Conservation (phyloP, 2,329 filamentous ascomycete genomes). For the Huntiella abstrusa region DNA sequence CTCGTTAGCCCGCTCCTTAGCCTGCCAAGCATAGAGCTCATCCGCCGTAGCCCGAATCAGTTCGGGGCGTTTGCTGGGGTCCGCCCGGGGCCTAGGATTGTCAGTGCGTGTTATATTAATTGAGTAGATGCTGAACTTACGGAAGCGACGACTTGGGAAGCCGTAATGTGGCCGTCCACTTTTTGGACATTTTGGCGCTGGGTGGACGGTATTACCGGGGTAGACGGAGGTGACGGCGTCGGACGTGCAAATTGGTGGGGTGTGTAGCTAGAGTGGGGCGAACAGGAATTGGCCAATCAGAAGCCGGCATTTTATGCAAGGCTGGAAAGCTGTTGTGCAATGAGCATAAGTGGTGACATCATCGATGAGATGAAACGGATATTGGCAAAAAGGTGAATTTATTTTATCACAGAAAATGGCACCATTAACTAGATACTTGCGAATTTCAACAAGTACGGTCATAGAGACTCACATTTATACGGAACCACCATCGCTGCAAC, state of each 20-base stretch:
- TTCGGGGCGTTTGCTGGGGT: conserved; percentile 27
- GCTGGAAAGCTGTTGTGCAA: conserved; percentile 8
- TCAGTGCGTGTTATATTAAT: neutral
- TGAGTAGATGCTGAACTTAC: conserved; percentile 23
- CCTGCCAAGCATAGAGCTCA: conserved; percentile 80
- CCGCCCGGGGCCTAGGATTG: conserved; percentile 29
- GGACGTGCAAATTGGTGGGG: neutral
- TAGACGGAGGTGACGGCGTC: neutral
- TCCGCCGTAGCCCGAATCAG: conserved; percentile 67
- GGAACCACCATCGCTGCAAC: conserved; percentile 66
- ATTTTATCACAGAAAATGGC: conserved; percentile 41
- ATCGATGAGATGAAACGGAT: neutral
- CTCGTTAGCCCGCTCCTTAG: conserved; percentile 31
- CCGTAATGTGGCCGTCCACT: conserved; percentile 56
- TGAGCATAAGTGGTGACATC: neutral
- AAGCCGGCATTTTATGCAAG: conserved; percentile 1
- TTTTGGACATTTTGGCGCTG: conserved; percentile 27
- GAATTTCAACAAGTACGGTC: conserved; percentile 83
- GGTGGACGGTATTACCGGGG: neutral
- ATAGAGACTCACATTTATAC: conserved; percentile 95
- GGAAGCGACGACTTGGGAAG: conserved; percentile 59
- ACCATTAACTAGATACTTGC: conserved; percentile 71
- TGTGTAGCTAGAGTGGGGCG: conserved; percentile 1
- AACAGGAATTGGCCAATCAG: conserved; percentile 6
- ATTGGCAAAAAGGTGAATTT: neutral